Percentiles rank a stretch among this genome's conserved stretches.
phyloP scores from a whole-genome alignment of 2,329 filamentous ascomycete species.

The Sporothrix globosa region DNA sequence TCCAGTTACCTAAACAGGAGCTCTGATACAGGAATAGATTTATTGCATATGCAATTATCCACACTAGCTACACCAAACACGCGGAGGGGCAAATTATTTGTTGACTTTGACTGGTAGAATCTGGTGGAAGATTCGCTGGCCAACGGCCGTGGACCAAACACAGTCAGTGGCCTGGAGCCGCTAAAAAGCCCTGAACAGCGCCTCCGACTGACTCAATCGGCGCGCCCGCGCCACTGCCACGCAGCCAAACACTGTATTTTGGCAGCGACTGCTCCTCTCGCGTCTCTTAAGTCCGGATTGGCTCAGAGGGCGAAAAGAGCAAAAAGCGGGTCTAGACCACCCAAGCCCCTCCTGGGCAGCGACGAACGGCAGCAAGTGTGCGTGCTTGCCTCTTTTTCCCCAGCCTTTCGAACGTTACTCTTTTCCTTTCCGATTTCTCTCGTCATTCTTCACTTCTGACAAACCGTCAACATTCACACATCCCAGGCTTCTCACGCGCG shows the following conservation, averaged over 20 bases:
- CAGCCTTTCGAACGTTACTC: constrained; percentile 1
- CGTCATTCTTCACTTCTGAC: constrained; percentile 12
- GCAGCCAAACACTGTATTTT: not conserved
- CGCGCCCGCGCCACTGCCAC: constrained; percentile 18
- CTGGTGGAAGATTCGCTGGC: constrained; percentile 25
- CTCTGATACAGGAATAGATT: not conserved
- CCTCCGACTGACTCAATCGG: constrained; percentile 27
- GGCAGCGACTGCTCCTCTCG: not conserved
- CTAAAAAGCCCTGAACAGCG: not conserved
- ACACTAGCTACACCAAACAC: not conserved
- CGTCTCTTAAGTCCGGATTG: not conserved
- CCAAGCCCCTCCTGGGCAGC: constrained; percentile 10
- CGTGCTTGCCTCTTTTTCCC: constrained; percentile 21
- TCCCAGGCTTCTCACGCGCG: constrained; percentile 18
- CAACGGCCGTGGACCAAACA: not conserved
- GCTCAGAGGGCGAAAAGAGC: constrained; percentile 16
- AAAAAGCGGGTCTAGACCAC: constrained; percentile 16
- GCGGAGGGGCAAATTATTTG: not conserved
- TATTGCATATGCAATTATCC: not conserved
- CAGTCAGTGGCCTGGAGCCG: not conserved
- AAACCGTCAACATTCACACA: constrained; percentile 5
- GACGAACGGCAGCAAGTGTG: constrained; percentile 6
- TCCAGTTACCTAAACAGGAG: not conserved
- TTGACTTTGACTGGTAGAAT: constrained; percentile 18
- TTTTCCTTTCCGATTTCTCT: not conserved